Base-by-base conservation (phyloP, 2,329 filamentous ascomycete genomes). In the Botrytis paeoniae region DNA sequence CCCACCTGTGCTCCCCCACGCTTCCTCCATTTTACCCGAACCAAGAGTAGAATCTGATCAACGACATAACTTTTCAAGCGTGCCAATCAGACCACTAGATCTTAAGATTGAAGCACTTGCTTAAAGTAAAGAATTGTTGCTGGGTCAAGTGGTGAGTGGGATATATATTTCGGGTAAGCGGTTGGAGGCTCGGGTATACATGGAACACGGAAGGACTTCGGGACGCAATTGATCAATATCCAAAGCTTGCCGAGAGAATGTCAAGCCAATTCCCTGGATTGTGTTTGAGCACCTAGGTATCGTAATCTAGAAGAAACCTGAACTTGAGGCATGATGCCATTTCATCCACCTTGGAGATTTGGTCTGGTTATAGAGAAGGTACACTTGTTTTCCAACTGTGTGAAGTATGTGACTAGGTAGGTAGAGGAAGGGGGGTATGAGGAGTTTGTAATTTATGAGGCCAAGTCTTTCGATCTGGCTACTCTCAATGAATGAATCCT, bases 51-150 rank as follows among this genome's bases (percentile, higher is more conserved):
- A 14, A 32, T 63, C 51, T 2, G 45, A 69, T 57, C 65, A n/a
- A 68, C 45, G 48, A 69, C 69, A 51, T n/a, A 22, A 59, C 5
- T 20, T 18, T 59, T 72, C n/a, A 68, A 69, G 37, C 70, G 70
- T n/a, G 25, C 29, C n/a, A 60, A 45, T 66, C n/a, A 48, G 20
- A 59, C 29, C 29, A 43, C 16, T 41, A 5, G 6, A 14, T 54
- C 25, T 41, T 16, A n/a, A 9, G 8, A 37, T 18, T 37, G 39
- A n/a, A 37, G 35, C n/a, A 41, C 25, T 57, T 57, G 64, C 16
- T 22, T 22, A 32, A 39, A 20, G 22, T 62, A 16, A 54, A 39
- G 2, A 32, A 43, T 43, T 63, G 18, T 43, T 63, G 39, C 41
- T 20, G 39, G 8, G n/a, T 43, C 7, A 63, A 63, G 39, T 29